phyloP scores from a whole-genome alignment of 1,139 yeast genomes.

The Suhomyces maxii region DNA sequence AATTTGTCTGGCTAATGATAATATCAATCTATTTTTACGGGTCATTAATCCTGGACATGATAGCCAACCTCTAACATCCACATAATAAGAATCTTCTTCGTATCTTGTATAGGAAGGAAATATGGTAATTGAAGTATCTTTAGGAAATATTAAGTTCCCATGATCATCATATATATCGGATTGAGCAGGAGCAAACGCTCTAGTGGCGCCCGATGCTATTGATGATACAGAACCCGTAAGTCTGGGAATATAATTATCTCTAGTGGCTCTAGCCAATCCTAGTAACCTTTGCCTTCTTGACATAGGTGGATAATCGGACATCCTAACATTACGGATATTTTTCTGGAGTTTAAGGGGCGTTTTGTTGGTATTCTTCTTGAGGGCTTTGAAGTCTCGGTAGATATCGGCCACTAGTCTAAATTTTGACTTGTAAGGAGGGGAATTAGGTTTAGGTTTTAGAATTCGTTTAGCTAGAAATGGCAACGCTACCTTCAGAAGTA shows the following conservation, averaged over 20 bases:
- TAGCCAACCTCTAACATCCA: constrained; percentile 74
- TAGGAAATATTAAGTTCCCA: constrained; percentile 38
- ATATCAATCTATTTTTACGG: constrained; percentile 66
- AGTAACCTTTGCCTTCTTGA: constrained; percentile 38
- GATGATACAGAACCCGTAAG: constrained; percentile 49
- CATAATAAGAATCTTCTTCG: constrained; percentile 36
- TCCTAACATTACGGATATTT: constrained; percentile 9
- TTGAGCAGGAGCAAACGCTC: constrained; percentile 27
- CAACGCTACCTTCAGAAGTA: constrained; percentile 19
- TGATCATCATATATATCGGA: constrained; percentile 31
- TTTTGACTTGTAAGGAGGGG: constrained; percentile 13
- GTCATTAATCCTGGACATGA: constrained; percentile 69
- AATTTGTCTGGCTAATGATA: constrained; percentile 70
- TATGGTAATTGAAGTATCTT: constrained; percentile 38
- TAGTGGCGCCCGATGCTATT: constrained; percentile 46
- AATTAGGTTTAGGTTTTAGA: constrained; percentile 10
- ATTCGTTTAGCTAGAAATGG: constrained; percentile 20
- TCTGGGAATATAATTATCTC: constrained; percentile 58
- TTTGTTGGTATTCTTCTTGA: constrained; percentile 8
- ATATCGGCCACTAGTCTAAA: constrained; percentile 21
- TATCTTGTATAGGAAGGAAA: constrained; percentile 68
- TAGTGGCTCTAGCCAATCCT: constrained; percentile 56
- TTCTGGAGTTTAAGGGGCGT: constrained; percentile 1
- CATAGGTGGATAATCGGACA: constrained; percentile 8
- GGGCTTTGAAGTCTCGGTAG: constrained; percentile 27